These are phyloP conservation scores for Sherardia arvensis DNA, from an alignment of 257 asterid species.

Conservation along the genomic window DNA sequence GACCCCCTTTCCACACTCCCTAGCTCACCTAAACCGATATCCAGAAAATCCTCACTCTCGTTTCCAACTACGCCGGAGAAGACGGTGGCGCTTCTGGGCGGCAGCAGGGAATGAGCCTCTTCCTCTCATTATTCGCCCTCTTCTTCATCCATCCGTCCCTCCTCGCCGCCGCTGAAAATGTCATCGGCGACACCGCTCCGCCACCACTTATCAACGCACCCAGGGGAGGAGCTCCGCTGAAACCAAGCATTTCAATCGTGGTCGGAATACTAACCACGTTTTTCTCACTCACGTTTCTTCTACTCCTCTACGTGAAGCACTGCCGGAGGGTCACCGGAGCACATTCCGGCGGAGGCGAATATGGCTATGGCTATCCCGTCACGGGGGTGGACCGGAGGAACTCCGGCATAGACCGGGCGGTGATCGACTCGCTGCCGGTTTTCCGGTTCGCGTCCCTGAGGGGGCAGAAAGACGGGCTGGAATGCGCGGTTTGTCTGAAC, in stretches of 20 bases:
- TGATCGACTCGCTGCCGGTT: slow-evolving; percentile 53
- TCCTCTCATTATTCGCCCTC: slow-evolving; percentile 12
- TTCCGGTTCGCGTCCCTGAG: slow-evolving; percentile 61
- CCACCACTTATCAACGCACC: slow-evolving; percentile 8
- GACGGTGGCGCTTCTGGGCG: background rate
- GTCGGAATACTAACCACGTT: slow-evolving; percentile 50
- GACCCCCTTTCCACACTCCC: background rate
- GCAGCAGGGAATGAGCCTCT: slow-evolving; percentile 8
- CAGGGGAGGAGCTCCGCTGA: slow-evolving; percentile 18
- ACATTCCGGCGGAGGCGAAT: background rate
- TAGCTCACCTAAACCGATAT: slow-evolving; percentile 8
- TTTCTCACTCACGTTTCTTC: slow-evolving; percentile 51
- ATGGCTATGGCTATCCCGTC: slow-evolving; percentile 10
- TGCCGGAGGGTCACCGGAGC: slow-evolving; percentile 30
- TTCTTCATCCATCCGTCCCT: slow-evolving; percentile 3
- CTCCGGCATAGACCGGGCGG: slow-evolving; percentile 49
- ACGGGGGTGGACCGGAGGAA: slow-evolving; percentile 16
- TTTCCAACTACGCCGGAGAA: background rate
- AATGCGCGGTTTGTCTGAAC: slow-evolving; percentile 73
- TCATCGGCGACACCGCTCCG: slow-evolving; percentile 11
- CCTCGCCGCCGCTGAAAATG: background rate
- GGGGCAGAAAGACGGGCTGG: slow-evolving; percentile 74
- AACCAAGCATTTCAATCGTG: slow-evolving; percentile 44
- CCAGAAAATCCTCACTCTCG: background rate
- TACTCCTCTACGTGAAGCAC: slow-evolving; percentile 60